These are phyloP conservation scores for Poterioochromonas sp. DNA, from an alignment of 352 stramenopile genomes.

Conservation along the genomic window DNA sequence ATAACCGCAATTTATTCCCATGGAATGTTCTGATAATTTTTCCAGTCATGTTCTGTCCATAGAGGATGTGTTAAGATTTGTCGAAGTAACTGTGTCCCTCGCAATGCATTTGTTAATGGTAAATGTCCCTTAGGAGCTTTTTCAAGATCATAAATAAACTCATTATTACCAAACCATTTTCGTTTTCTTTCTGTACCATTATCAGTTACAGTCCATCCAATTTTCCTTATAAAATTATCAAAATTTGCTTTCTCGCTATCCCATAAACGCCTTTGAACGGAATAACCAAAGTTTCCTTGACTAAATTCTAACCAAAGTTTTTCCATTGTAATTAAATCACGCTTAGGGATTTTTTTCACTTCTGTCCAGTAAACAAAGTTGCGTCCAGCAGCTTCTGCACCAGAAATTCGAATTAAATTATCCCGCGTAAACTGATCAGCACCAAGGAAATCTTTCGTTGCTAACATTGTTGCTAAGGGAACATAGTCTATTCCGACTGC, in stretches of 20 bases:
- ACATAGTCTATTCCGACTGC: conserved; percentile 29
- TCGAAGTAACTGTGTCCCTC: conserved; percentile 67
- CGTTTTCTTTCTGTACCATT: conserved; percentile 58
- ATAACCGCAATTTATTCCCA: conserved; percentile 19
- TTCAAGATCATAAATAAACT: conserved; percentile 74
- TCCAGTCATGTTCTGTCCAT: conserved; percentile 68
- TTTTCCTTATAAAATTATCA: conserved; percentile 67
- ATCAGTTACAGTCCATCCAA: conserved; percentile 63
- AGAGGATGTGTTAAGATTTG: conserved; percentile 62
- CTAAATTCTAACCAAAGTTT: conserved; percentile 68
- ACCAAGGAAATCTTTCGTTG: conserved; percentile 41
- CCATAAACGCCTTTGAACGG: conserved; percentile 60
- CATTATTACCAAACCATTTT: conserved; percentile 67
- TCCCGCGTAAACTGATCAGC: conserved; percentile 66
- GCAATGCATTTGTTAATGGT: conserved; percentile 64
- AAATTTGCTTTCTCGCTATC: conserved; percentile 65
- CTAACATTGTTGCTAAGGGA: conserved; percentile 11
- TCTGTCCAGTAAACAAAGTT: conserved; percentile 77
- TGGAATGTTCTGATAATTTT: conserved; percentile 48
- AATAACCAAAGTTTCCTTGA: conserved; percentile 69
- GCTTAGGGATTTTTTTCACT: conserved; percentile 63
- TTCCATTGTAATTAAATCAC: conserved; percentile 69
- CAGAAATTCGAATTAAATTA: conserved; percentile 63
- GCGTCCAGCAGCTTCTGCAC: conserved; percentile 56
- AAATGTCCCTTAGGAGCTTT: conserved; percentile 68